Conservation (phyloP, 371 early-diverging fungal species). For the Mortierella sp. region DNA sequence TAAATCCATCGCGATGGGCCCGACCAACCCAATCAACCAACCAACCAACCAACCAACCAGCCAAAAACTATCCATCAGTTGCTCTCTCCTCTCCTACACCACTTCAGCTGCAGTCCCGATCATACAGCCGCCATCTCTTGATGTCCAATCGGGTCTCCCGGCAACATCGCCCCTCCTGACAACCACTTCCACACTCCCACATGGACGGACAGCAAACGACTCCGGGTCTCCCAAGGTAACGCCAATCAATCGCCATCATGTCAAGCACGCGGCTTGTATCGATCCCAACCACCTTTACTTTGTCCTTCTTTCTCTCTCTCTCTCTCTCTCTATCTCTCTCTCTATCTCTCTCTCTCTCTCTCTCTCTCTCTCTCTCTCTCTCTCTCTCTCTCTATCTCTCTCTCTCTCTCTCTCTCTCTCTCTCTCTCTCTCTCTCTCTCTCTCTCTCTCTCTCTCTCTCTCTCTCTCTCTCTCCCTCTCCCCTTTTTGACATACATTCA, state of each 20-base stretch:
- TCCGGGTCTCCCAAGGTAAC: conserved; percentile 8
- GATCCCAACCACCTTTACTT: background rate
- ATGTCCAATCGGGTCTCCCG: too few species aligned
- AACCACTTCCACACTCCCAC: background rate
- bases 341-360: background rate
- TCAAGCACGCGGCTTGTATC: background rate
- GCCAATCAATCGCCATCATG: background rate
- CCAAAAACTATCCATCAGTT: too few species aligned
- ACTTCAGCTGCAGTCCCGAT: too few species aligned
- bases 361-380: background rate
- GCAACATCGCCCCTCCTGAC: too few species aligned
- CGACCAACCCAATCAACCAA: too few species aligned
- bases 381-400: background rate
- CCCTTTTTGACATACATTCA: background rate
- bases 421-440: background rate
- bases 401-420: too few species aligned
- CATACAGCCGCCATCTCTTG: too few species aligned
- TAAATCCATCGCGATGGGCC: background rate
- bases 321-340: background rate
- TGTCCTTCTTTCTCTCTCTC: conserved; percentile 2
- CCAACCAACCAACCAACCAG: too few species aligned
- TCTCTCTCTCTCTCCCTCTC: background rate
- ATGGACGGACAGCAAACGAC: conserved; percentile 3
- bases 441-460: background rate
- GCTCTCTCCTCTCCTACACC: too few species aligned